phyloP scores from a whole-genome alignment of 352 stramenopile genomes.

The Saprolegnia diclina region DNA sequence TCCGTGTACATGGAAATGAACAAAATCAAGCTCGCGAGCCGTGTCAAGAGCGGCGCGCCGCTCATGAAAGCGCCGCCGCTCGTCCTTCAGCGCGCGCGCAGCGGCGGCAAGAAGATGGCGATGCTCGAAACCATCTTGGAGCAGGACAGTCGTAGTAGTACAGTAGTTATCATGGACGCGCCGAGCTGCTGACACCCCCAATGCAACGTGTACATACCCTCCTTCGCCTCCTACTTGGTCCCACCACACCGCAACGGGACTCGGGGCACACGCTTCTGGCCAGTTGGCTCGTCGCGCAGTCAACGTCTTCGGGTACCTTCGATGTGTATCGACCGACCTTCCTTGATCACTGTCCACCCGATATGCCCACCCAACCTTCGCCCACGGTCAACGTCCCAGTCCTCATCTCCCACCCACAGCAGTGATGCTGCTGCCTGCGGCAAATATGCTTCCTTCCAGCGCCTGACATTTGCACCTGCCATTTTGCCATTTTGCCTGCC shows the following conservation, averaged over 20 bases:
- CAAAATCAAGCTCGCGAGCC: background rate
- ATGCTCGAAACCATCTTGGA: conserved; percentile 22
- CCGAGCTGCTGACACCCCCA: background rate
- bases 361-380: too few species aligned
- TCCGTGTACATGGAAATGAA: conserved; percentile 14
- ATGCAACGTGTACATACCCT: background rate
- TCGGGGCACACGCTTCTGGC: too few species aligned
- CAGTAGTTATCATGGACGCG: background rate
- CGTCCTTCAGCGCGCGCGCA: background rate
- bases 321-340: too few species aligned
- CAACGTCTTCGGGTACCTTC: too few species aligned
- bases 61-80: background rate
- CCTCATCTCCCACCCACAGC: too few species aligned
- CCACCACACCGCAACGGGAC: background rate
- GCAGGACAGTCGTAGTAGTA: conserved; percentile 3
- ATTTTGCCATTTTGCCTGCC: too few species aligned
- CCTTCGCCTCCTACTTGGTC: background rate
- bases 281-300: too few species aligned
- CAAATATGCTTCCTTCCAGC: too few species aligned
- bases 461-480: too few species aligned
- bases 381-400: too few species aligned
- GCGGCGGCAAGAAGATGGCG: conserved; percentile 3
- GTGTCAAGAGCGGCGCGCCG: background rate
- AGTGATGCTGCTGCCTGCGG: too few species aligned
- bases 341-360: too few species aligned